Base-by-base conservation (phyloP, 495 filamentous ascomycete species). In the Hypoxylon lienhwacheense region DNA sequence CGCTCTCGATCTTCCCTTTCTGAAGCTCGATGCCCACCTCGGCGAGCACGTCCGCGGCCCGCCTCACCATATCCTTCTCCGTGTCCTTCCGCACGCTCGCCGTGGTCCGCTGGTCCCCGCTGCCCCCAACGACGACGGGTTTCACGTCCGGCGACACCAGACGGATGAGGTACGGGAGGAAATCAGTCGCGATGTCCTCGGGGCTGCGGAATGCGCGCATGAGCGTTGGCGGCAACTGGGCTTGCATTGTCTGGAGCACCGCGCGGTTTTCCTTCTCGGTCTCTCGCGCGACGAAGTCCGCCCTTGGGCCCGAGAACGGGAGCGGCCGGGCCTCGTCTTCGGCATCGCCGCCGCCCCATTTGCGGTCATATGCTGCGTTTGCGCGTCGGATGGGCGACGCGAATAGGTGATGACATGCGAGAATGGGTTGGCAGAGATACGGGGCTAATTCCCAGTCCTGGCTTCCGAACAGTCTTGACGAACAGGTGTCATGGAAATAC, bases 391-490 rank as follows among this genome's bases (percentile, higher is more conserved):
- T 73, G 8, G 83, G 75, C 3, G 79, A 79, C 10, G 92, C 88
- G 66, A 98, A 98, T 5, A 98, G 80, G 66, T 90, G 79, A 64
- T 98, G 95, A 69, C 96, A 96, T 4, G 89, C 93, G 0, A 97
- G 80, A 19, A 90, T 78, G 0, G 92, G 84, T 59, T 90, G 86
- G 61, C 84, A 86, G 48, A 97, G 81, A 68, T 98, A 98, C 0
- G 88, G 83, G 11, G 75, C 76, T 21, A 97, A 73, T 66, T 97
- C 92, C 85, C 91, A 97, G 33, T 93, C 91, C 67, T 96, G 90
- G 37, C 76, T 80, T 6, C 79, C 70, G 63, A 84, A 88, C 2
- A 97, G 73, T 45, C 83, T 82, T 1, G 83, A 81, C 5, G 88
- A 91, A 50, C 95, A 81, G 1, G 77, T 73, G 58, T 97, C 93